Evolutionary conservation across 1,284 basidiomycete species (phyloP).

Genomic region (Ceratobasidium sp.): DNA sequence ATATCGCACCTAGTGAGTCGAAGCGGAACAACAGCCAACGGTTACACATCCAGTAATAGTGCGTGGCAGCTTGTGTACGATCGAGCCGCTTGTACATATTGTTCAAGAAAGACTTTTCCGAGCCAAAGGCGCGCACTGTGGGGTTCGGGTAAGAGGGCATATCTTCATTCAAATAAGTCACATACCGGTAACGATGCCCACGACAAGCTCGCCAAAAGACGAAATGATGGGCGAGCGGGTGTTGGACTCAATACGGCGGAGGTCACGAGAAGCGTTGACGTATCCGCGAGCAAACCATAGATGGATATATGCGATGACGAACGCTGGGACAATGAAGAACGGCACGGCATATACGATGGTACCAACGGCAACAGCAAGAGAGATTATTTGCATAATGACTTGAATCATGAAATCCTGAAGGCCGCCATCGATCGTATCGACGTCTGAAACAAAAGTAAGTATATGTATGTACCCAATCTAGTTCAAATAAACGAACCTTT

Average conservation of each 20-base stretch:
- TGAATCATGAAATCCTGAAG: slow-evolving; percentile 21
- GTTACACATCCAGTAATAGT: slow-evolving; percentile 41
- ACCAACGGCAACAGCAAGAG: neutral
- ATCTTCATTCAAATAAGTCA: neutral
- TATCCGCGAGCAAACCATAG: slow-evolving; percentile 30
- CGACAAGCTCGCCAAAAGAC: slow-evolving; percentile 30
- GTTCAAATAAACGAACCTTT: slow-evolving; percentile 34
- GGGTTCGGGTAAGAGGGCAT: neutral
- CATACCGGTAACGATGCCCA: slow-evolving; percentile 8
- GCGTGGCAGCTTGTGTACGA: slow-evolving; percentile 31
- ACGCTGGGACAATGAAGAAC: slow-evolving; percentile 17
- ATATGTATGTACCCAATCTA: neutral
- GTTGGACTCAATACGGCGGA: slow-evolving; percentile 31
- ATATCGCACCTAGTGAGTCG: slow-evolving; percentile 70
- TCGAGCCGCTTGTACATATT: slow-evolving; percentile 35
- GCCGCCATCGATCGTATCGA: slow-evolving; percentile 38
- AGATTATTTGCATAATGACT: neutral
- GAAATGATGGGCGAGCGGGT: slow-evolving; percentile 37
- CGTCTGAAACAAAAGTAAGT: slow-evolving; percentile 9
- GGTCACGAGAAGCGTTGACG: slow-evolving; percentile 24
- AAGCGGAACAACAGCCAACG: slow-evolving; percentile 47
- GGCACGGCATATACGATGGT: slow-evolving; percentile 37
- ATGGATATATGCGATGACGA: slow-evolving; percentile 26
- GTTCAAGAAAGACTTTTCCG: slow-evolving; percentile 24
- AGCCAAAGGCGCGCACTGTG: slow-evolving; percentile 34